These are phyloP conservation scores for Kwoniella shandongensis DNA, from an alignment of 768 basidiomycete species.

Conservation along the genomic window DNA sequence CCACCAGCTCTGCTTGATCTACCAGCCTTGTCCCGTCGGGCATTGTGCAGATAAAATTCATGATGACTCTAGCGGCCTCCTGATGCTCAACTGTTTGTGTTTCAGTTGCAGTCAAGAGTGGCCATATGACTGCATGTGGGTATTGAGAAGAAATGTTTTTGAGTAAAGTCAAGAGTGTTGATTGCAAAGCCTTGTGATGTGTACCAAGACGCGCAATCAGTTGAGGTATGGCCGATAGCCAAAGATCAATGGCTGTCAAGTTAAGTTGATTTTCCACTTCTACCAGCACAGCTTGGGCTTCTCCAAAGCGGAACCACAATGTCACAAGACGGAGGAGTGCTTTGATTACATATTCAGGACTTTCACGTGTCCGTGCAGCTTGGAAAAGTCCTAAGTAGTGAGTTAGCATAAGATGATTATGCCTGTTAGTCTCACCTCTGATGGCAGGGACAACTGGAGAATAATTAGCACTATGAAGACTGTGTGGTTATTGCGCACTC, in stretches of 20 bases:
- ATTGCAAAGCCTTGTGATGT: conserved; percentile 37
- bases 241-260: conserved; percentile 30
- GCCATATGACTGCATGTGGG: conserved; percentile 53
- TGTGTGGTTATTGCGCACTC: conserved; percentile 9
- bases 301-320: conserved; percentile 52
- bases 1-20: conserved; percentile 47
- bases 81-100: conserved; percentile 46
- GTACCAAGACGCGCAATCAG: conserved; percentile 52
- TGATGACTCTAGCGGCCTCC: conserved; percentile 46
- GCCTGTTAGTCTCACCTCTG: conserved; percentile 31
- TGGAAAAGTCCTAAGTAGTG: conserved; percentile 39
- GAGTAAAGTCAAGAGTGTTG: conserved; percentile 41
- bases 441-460: conserved; percentile 49
- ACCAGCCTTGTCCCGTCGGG: conserved; percentile 41
- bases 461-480: conserved; percentile 7
- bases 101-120: conserved; percentile 49
- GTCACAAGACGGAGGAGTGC: conserved; percentile 49
- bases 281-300: conserved; percentile 37
- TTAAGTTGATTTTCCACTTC: conserved; percentile 41
- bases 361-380: conserved; percentile 33
- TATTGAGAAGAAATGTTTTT: conserved; percentile 45
- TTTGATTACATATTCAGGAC: conserved; percentile 48
- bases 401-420: background rate
- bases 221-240: conserved; percentile 51
- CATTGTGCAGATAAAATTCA: conserved; percentile 47